Conservation (phyloP, 2,329 filamentous ascomycete species). For the Hawksworthiomyces lignivorus region DNA sequence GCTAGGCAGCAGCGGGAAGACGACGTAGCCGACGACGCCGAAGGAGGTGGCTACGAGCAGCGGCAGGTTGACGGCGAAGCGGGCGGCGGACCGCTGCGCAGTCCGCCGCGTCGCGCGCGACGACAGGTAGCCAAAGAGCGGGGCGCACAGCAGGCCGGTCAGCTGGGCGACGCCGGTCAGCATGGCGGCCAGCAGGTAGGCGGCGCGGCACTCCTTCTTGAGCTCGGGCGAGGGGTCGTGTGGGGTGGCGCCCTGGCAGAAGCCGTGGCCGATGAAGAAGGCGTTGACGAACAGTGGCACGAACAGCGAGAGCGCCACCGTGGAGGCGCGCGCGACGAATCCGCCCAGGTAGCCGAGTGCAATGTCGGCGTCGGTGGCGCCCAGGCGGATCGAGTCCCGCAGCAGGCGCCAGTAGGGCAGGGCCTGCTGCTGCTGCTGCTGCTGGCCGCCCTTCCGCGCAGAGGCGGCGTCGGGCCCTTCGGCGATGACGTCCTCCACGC, state of each 20-base stretch:
- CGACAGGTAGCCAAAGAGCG: constrained; percentile 80
- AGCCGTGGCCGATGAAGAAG: constrained; percentile 74
- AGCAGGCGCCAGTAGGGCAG: constrained; percentile 55
- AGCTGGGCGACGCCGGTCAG: constrained; percentile 86
- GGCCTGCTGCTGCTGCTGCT: no score
- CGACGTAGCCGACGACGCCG: constrained; percentile 70
- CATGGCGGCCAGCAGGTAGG: constrained; percentile 81
- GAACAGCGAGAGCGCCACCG: constrained; percentile 90
- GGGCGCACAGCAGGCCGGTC: constrained; percentile 75
- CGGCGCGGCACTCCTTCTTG: constrained; percentile 75
- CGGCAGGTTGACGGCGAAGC: constrained; percentile 55
- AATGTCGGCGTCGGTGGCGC: constrained; percentile 69
- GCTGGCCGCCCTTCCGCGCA: no score
- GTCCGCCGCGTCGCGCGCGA: constrained; percentile 48
- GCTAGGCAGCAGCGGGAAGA: constrained; percentile 68
- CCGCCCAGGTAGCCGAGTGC: constrained; percentile 85
- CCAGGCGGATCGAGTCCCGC: constrained; percentile 57
- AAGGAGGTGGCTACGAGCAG: constrained; percentile 63
- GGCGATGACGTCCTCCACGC: constrained; percentile 9
- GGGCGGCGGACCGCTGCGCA: background rate
- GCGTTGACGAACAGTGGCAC: constrained; percentile 89
- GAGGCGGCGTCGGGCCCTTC: background rate
- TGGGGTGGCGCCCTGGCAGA: constrained; percentile 63
- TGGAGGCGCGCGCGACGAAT: constrained; percentile 89
- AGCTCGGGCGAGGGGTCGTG: constrained; percentile 62